Conservation (phyloP, 192 early-diverging fungal species). For the Neocallimastix lanati region DNA sequence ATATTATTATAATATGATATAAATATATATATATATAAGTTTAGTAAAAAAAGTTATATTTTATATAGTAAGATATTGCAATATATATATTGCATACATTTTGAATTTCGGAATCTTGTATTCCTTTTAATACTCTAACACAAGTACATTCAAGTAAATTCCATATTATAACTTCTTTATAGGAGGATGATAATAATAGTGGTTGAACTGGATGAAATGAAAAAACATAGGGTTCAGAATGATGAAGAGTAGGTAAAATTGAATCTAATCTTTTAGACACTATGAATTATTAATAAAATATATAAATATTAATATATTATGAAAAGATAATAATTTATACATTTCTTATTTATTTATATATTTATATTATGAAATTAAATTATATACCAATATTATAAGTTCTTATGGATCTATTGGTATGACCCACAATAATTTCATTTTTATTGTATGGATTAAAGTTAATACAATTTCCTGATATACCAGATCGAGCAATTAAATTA, state of each 20-base stretch:
- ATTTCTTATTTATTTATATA: too few species aligned
- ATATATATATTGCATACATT: too few species aligned
- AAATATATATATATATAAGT: too few species aligned
- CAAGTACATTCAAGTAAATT: not conserved
- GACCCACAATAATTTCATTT: not conserved
- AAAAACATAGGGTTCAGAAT: not conserved
- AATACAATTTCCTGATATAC: not conserved
- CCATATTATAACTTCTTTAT: not conserved
- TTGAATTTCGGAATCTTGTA: not conserved
- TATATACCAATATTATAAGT: not conserved
- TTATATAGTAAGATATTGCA: too few species aligned
- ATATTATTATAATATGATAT: too few species aligned
- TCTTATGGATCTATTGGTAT: not conserved
- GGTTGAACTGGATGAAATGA: not conserved
- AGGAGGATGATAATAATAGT: not conserved
- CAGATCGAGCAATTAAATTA: not conserved
- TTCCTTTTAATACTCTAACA: not conserved
- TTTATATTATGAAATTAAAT: too few species aligned
- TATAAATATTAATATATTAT: too few species aligned
- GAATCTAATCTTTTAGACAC: not conserved
- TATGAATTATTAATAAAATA: too few species aligned
- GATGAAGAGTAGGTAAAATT: not conserved
- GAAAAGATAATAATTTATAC: too few species aligned
- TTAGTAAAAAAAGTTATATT: too few species aligned
- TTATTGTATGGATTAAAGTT: not conserved